These are phyloP conservation scores for Aspergillus ochraceoroseus DNA, from an alignment of 2,329 filamentous ascomycete species.

Conservation along the genomic window DNA sequence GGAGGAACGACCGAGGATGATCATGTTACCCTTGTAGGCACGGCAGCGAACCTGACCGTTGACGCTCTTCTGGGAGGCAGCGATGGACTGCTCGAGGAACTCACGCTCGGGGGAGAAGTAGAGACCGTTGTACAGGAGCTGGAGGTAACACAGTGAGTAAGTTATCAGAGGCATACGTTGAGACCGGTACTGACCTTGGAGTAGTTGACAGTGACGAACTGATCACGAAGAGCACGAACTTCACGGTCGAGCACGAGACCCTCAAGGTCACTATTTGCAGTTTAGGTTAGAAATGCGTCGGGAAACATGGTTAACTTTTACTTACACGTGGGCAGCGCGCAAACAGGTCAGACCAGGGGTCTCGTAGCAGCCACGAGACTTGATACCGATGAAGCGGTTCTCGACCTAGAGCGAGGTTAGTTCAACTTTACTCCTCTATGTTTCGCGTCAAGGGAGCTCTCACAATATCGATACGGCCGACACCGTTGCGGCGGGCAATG, in stretches of 20 bases:
- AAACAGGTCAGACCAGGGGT: constrained; percentile 34
- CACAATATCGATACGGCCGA: constrained; percentile 74
- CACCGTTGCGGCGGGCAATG: constrained; percentile 66
- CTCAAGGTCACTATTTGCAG: constrained; percentile 9
- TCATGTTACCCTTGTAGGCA: constrained; percentile 62
- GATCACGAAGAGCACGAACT: constrained; percentile 64
- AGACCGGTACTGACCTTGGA: constrained; percentile 49
- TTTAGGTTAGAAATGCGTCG: constrained; percentile 16
- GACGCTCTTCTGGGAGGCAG: constrained; percentile 55
- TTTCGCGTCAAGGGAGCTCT: background rate
- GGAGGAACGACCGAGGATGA: constrained; percentile 50
- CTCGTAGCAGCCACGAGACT: constrained; percentile 78
- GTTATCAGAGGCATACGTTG: no score
- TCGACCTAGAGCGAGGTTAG: constrained; percentile 46
- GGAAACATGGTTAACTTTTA: background rate
- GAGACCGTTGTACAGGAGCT: constrained; percentile 15
- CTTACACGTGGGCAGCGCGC: constrained; percentile 36
- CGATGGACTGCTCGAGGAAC: constrained; percentile 63
- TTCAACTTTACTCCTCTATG: background rate
- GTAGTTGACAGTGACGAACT: constrained; percentile 63
- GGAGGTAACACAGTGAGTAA: constrained; percentile 13
- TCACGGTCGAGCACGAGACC: constrained; percentile 65
- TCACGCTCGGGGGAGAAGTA: constrained; percentile 68
- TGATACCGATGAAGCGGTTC: constrained; percentile 74
- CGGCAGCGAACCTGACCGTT: constrained; percentile 60